Percentiles rank a stretch among this genome's conserved stretches.
Conservation (phyloP, 2,329 filamentous ascomycete genomes). For the Stenocarpella maydis region DNA sequence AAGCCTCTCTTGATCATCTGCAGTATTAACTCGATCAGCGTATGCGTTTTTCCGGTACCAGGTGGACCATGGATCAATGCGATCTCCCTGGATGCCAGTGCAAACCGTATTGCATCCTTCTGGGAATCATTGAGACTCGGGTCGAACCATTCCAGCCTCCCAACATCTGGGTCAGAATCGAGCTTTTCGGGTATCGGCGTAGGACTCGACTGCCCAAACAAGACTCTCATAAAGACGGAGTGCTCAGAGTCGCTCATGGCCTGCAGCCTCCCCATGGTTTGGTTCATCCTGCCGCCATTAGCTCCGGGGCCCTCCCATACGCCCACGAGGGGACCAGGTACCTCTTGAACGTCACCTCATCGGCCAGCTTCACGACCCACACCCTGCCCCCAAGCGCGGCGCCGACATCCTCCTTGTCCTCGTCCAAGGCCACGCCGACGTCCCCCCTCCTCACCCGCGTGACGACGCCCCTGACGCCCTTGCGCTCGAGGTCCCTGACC, state of each 20-base stretch:
- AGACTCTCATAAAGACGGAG: conserved; percentile 66
- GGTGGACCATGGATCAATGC: conserved; percentile 94
- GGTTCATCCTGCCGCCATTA: conserved; percentile 62
- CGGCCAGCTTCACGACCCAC: conserved; percentile 73
- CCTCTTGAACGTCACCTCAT: conserved; percentile 72
- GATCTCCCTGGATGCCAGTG: conserved; percentile 80
- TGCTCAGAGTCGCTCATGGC: conserved; percentile 67
- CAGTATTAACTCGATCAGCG: conserved; percentile 92
- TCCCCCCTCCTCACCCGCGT: conserved; percentile 65
- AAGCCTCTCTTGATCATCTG: conserved; percentile 79
- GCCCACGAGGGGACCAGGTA: conserved; percentile 40
- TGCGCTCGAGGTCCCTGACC: conserved; percentile 73
- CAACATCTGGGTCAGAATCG: conserved; percentile 50
- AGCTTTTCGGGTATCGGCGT: conserved; percentile 56
- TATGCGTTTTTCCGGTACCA: conserved; percentile 97
- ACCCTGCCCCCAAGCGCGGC: conserved; percentile 57
- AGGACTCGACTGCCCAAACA: conserved; percentile 67
- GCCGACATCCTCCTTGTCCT: conserved; percentile 61
- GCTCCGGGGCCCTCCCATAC: neutral
- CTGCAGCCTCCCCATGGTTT: conserved; percentile 66
- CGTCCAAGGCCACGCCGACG: conserved; percentile 75
- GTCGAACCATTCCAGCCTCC: conserved; percentile 67
- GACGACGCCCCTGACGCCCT: conserved; percentile 75
- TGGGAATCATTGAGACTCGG: conserved; percentile 70
- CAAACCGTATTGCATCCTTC: conserved; percentile 79